Conservation (phyloP, 2,329 filamentous ascomycete species). For the Pseudogymnoascus sp. region DNA sequence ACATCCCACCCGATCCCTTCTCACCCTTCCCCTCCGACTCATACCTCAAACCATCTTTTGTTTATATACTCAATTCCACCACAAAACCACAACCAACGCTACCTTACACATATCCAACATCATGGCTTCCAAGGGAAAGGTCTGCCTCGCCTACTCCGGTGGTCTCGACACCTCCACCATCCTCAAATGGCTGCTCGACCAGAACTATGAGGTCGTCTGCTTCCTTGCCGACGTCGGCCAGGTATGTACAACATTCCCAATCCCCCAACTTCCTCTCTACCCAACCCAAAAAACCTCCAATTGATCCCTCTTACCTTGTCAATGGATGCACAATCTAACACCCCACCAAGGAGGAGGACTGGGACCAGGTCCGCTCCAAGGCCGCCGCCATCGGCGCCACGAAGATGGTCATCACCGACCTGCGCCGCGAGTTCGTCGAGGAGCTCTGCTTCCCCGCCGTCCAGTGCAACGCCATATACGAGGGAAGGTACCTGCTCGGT, state of each 20-base stretch:
- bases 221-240: slow-evolving; percentile 66
- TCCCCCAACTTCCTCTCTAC: not conserved
- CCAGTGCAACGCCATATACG: slow-evolving; percentile 63
- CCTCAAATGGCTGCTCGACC: slow-evolving; percentile 39
- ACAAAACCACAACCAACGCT: not conserved
- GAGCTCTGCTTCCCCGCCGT: slow-evolving; percentile 74
- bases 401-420: slow-evolving; percentile 43
- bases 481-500: slow-evolving; percentile 56
- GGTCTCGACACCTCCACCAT: slow-evolving; percentile 39
- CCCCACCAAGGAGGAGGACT: not conserved
- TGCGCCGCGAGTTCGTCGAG: slow-evolving; percentile 69
- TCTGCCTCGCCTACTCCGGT: slow-evolving; percentile 36
- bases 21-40: slow-evolving; percentile 2
- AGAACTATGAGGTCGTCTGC: slow-evolving; percentile 39
- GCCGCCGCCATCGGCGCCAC: slow-evolving; percentile 40
- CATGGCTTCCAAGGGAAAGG: slow-evolving; percentile 21
- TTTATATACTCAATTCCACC: slow-evolving; percentile 8
- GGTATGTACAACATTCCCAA: slow-evolving; percentile 35
- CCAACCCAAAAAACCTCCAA: not conserved
- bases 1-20: slow-evolving; percentile 3
- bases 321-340: not conserved
- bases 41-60: slow-evolving; percentile 3
- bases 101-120: not conserved
- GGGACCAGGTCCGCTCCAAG: slow-evolving; percentile 63
- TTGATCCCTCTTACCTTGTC: not conserved